A percentile compares a stretch with the other conserved stretches of the same genome.
phyloP scores from a whole-genome alignment of 805 yeast genomes.

The Metschnikowia baotianmanensis region DNA sequence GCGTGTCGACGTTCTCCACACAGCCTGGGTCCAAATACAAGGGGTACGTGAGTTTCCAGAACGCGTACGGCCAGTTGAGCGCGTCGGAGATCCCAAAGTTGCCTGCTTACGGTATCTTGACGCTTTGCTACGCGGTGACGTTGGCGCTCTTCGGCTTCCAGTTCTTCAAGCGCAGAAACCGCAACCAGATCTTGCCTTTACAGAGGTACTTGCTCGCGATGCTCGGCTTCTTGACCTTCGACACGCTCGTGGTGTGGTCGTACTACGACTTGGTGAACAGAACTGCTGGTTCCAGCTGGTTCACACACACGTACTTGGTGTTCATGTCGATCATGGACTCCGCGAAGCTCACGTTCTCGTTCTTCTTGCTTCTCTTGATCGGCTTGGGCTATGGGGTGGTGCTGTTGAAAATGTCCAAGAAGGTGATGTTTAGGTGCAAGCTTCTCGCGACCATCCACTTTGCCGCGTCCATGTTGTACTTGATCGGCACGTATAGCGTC shows the following conservation, averaged over 20 bases:
- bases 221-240: slow-evolving; percentile 76
- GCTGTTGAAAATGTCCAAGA: slow-evolving; percentile 74
- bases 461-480: slow-evolving; percentile 33
- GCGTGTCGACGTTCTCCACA: slow-evolving; percentile 70
- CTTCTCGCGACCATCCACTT: slow-evolving; percentile 42
- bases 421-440: slow-evolving; percentile 60
- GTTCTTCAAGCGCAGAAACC: slow-evolving; percentile 71
- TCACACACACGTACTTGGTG: slow-evolving; percentile 66
- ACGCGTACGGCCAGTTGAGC: slow-evolving; percentile 85
- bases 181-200: slow-evolving; percentile 78
- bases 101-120: slow-evolving; percentile 82
- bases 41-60: slow-evolving; percentile 79
- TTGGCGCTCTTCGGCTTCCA: slow-evolving; percentile 83
- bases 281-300: slow-evolving; percentile 47
- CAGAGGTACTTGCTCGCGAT: slow-evolving; percentile 89
- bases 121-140: slow-evolving; percentile 78
- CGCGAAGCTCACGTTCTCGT: slow-evolving; percentile 79
- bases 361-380: slow-evolving; percentile 81
- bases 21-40: slow-evolving; percentile 45
- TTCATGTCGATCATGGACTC: slow-evolving; percentile 79
- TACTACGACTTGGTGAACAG: slow-evolving; percentile 81
- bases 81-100: slow-evolving; percentile 91
- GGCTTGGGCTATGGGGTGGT: slow-evolving; percentile 95
- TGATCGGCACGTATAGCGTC: slow-evolving; percentile 33
- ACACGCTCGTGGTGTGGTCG: slow-evolving; percentile 87